Conservation (phyloP, 495 filamentous ascomycete species). For the Penicillium daleae region DNA sequence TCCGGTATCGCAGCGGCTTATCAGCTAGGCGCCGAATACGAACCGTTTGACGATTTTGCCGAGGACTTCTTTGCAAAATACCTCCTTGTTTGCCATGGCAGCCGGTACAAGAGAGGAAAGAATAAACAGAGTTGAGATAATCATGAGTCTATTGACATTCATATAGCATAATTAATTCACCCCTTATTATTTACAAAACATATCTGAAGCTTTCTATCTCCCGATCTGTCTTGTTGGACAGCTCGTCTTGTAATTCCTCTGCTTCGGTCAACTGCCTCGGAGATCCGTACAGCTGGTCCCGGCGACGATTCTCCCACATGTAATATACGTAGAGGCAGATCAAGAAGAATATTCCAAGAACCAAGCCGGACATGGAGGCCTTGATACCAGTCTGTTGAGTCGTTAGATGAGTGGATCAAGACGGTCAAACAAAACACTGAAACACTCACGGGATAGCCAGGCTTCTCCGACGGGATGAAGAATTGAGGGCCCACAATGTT, state of each 20-base stretch:
- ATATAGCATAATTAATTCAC: not conserved
- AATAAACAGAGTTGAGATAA: conserved; percentile 17
- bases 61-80: conserved; percentile 61
- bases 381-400: conserved; percentile 33
- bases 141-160: not conserved
- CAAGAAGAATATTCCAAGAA: conserved; percentile 33
- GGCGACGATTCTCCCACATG: conserved; percentile 30
- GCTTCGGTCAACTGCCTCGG: conserved; percentile 27
- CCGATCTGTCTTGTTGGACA: conserved; percentile 38
- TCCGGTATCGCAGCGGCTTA: conserved; percentile 80
- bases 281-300: conserved; percentile 31
- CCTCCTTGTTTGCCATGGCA: conserved; percentile 55
- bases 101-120: conserved; percentile 41
- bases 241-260: conserved; percentile 33
- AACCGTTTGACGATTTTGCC: conserved; percentile 64
- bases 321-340: conserved; percentile 31
- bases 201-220: conserved; percentile 40
- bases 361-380: conserved; percentile 32
- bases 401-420: not conserved
- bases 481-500: conserved; percentile 47
- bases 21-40: conserved; percentile 75
- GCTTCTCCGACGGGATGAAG: conserved; percentile 39
- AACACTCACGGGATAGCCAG: conserved; percentile 35
- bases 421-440: not conserved
- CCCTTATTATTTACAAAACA: conserved; percentile 21